Evolutionary conservation across 768 basidiomycete species (phyloP), one percentile per base, ranked within the genome.

Genomic region (Leccinum disarticulatum): DNA sequence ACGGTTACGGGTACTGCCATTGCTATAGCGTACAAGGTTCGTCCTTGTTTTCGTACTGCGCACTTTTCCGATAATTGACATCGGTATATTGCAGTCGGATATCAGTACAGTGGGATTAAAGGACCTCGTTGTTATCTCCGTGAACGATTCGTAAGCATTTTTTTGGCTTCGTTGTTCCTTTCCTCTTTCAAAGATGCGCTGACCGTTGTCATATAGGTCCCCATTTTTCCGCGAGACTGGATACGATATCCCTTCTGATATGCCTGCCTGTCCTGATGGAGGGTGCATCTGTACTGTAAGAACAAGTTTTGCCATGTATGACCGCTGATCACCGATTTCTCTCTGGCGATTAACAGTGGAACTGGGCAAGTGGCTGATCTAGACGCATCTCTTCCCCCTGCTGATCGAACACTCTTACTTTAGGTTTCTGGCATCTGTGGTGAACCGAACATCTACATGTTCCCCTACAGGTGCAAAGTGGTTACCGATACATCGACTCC

Each of bases 11-110:
- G 66, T 17, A 60, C 59, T 17, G 30, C 55, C 3, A 13, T 58
- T 3, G 61, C 30, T 5, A 63, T 67, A 41, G 3, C 67, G 0
- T 66, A 69, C 30, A 14, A 54, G 14, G 66, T 67, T 33, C n/a
- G 64, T 63, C 25, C 15, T 30, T 15, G 5, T 53, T 41, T 38
- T 17, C 10, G 22, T 14, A 4, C 2, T 2, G 7, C 5, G 10
- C 3, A 17, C 38, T 4, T 28, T 28, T 49, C 3, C 11, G 3
- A n/a, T 35, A 14, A 59, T 22, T 6, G 1, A 49, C 19, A 52
- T 30, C 9, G 4, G 8, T 48, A 33, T 28, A 25, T 52, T 10
- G 1, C 31, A 65, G 64, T 53, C 66, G 1, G 47, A 51, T 0
- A 9, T 54, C 48, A 6, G 0, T 0, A 11, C 54, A 0, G 58